Evolutionary conservation across 352 stramenopile genomes (phyloP).

Genomic region (Phytophthora citrophthora): DNA sequence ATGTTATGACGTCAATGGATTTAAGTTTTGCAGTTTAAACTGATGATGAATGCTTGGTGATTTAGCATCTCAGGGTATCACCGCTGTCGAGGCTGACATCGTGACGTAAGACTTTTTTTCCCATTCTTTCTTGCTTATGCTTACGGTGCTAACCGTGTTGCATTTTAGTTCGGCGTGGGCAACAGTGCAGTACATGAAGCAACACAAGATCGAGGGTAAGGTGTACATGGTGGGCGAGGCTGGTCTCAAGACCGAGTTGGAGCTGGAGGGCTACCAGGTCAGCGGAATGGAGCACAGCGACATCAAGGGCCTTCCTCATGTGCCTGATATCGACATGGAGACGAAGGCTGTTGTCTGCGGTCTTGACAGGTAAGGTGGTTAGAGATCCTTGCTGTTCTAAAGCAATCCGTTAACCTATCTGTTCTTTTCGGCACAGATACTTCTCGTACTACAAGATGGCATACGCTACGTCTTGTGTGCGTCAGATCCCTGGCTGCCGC

Average conservation of each 20-base stretch:
- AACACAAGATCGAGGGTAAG: conserved; percentile 76
- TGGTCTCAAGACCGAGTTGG: conserved; percentile 71
- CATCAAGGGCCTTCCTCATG: conserved; percentile 67
- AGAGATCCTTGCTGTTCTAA: neutral
- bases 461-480: conserved; percentile 76
- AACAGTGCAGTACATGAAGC: conserved; percentile 83
- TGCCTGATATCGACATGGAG: conserved; percentile 71
- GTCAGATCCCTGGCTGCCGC: conserved; percentile 72
- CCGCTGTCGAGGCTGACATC: conserved; percentile 69
- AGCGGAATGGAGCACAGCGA: conserved; percentile 76
- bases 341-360: conserved; percentile 85
- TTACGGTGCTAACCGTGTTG: neutral
- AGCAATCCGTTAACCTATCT: conserved; percentile 4
- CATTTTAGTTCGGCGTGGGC: conserved; percentile 75
- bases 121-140: neutral
- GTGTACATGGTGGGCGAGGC: conserved; percentile 87
- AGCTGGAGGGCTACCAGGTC: conserved; percentile 67
- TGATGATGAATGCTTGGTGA: conserved; percentile 5
- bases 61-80: conserved; percentile 80
- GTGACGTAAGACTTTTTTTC: conserved; percentile 59
- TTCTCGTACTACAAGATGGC: conserved; percentile 89
- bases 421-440: conserved; percentile 39
- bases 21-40: neutral
- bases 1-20: neutral
- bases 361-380: conserved; percentile 60